Base-by-base conservation (phyloP, 306 rosid species). In the Argentina anserina region DNA sequence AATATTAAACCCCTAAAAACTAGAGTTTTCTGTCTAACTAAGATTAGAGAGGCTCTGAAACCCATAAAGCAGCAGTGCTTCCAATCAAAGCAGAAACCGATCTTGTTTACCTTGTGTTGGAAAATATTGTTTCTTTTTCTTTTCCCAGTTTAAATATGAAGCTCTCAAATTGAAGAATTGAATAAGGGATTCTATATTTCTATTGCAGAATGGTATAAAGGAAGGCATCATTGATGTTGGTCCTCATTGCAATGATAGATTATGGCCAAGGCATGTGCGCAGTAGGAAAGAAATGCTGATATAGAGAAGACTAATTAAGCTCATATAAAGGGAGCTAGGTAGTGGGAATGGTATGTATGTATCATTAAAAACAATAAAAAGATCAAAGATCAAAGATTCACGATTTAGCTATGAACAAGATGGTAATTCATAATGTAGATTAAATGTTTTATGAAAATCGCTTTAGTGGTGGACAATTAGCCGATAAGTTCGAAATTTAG, bases 21-120 rank as follows among this genome's bases (percentile, higher is more conserved):
- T 26, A 31, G 9, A 21, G 11, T 13, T 46, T 21, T 62, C 43
- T 9, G 28, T 21, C 70, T 37, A 34, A 62, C 18, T 33, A 46
- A 36, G 29, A 12, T 45, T 41, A 64, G 73, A 39, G 62, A 42
- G 69, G 65, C 78, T 72, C 78, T 72, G 82, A 72, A 58, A 78
- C 43, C 77, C 49, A 78, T 6, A 42, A 65, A 55, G 43, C 43
- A 13, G 25, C 62, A 71, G 42, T 53, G 65, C 72, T 60, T 72
- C 33, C 46, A 31, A 33, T 72, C 25, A 60, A 18, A 29, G 50
- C 18, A 31, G 65, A 28, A 36, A 15, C n/a, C 25, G 58, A 61
- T 61, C 23, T 21, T 45, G 69, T 13, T 73, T 3, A 6, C 25
- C 62, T 28, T 29, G 14, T 20, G n/a, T 72, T 42, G 26, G 12